Percentiles rank a stretch among this genome's conserved stretches.
phyloP scores from a whole-genome alignment of 2,329 filamentous ascomycete genomes.

The Sclerotiophoma versabilis region DNA sequence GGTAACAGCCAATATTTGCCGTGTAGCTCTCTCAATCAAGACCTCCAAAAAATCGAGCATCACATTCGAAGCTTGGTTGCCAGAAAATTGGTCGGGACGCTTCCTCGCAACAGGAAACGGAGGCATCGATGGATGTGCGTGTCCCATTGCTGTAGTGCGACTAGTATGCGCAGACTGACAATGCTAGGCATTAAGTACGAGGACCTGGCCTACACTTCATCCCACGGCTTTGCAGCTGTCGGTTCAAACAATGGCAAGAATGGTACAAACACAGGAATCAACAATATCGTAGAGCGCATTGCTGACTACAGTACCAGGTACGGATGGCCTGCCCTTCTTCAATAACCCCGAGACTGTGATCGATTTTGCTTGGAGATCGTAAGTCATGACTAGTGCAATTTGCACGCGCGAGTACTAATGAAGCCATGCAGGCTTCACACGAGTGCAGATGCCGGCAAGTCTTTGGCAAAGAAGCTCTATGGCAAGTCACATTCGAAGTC shows the following conservation, averaged over 20 bases:
- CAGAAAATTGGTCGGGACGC: constrained; percentile 48
- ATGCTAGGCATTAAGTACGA: constrained; percentile 50
- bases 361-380: constrained; percentile 58
- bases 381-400: background rate
- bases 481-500: constrained; percentile 46
- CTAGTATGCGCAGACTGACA: background rate
- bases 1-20: constrained; percentile 51
- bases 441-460: constrained; percentile 48
- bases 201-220: constrained; percentile 48
- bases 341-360: constrained; percentile 55
- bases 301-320: background rate
- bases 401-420: background rate
- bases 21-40: constrained; percentile 52
- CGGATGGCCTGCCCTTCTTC: constrained; percentile 52
- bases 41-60: constrained; percentile 53
- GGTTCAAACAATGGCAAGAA: constrained; percentile 54
- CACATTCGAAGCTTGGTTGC: constrained; percentile 50
- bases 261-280: constrained; percentile 45
- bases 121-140: constrained; percentile 53
- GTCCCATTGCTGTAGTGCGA: background rate
- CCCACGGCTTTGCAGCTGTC: constrained; percentile 49
- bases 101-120: constrained; percentile 52
- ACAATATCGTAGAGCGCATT: no score
- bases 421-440: constrained; percentile 44
- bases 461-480: constrained; percentile 49